Evolutionary conservation across 2,329 filamentous ascomycete genomes (phyloP).

Genomic region (Pyrenophora graminea): DNA sequence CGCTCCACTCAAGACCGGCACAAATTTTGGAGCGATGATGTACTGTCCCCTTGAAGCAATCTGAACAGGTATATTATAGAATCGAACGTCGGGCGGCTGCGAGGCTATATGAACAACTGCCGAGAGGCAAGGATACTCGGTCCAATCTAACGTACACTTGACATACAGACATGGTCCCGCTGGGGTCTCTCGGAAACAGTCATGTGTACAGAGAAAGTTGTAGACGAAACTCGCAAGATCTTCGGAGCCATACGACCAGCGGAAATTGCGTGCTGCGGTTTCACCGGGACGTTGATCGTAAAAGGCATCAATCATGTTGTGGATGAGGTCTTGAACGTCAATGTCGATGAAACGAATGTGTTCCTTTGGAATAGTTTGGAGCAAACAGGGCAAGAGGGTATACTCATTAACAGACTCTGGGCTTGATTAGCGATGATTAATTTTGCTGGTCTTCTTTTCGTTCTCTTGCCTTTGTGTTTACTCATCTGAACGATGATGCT

Average conservation of each 20-base stretch:
- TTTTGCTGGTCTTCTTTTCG: too few species aligned
- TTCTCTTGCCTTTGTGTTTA: not conserved
- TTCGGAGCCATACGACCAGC: slow-evolving; percentile 32
- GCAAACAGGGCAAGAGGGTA: slow-evolving; percentile 16
- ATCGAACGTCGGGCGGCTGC: slow-evolving; percentile 25
- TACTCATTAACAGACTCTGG: slow-evolving; percentile 13
- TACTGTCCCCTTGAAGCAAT: slow-evolving; percentile 24
- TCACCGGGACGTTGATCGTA: slow-evolving; percentile 15
- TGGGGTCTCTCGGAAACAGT: slow-evolving; percentile 35
- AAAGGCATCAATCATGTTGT: slow-evolving; percentile 33
- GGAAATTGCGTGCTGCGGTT: slow-evolving; percentile 1
- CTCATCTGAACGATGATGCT: slow-evolving; percentile 13
- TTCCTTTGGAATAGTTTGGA: slow-evolving; percentile 11
- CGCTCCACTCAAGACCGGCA: not conserved
- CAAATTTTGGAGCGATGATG: slow-evolving; percentile 22
- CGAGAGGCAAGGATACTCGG: slow-evolving; percentile 6
- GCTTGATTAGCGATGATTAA: not conserved
- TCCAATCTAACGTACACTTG: slow-evolving; percentile 12
- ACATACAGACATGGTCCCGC: slow-evolving; percentile 22
- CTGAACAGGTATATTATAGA: slow-evolving; percentile 18
- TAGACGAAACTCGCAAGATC: slow-evolving; percentile 33
- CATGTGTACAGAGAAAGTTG: slow-evolving; percentile 40
- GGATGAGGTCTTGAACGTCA: slow-evolving; percentile 26
- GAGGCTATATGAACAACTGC: slow-evolving; percentile 28
- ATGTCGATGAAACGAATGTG: slow-evolving; percentile 22